These are phyloP conservation scores for Aquilaria yunnanensis DNA, from an alignment of 345 rosid species.

Conservation along the genomic window DNA sequence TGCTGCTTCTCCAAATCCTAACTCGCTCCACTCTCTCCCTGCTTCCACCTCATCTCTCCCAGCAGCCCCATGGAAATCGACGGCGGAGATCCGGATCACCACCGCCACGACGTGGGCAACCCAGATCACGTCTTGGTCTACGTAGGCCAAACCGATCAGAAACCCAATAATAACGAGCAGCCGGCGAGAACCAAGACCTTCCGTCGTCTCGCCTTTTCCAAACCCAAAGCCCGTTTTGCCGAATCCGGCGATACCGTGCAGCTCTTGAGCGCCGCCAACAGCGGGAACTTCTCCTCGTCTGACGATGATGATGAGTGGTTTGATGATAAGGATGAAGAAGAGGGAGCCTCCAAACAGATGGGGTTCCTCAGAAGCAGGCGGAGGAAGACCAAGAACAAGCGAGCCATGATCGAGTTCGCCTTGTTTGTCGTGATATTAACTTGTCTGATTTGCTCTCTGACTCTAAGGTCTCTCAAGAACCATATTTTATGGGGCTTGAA, in stretches of 20 bases:
- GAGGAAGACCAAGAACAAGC: slow-evolving; percentile 20
- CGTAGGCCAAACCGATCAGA: no score
- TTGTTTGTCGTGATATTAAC: slow-evolving; percentile 30
- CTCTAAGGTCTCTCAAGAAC: slow-evolving; percentile 15
- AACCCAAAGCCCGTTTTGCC: slow-evolving; percentile 42
- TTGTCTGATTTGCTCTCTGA: slow-evolving; percentile 31
- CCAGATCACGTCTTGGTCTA: no score
- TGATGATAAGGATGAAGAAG: slow-evolving; percentile 16
- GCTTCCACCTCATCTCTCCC: no score
- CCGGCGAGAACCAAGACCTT: slow-evolving; percentile 18
- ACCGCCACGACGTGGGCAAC: no score
- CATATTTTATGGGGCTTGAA: slow-evolving; percentile 18
- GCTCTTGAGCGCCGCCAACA: not conserved
- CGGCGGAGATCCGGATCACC: no score
- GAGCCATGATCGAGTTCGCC: slow-evolving; percentile 26
- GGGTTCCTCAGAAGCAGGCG: slow-evolving; percentile 1
- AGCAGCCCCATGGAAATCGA: no score
- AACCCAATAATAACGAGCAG: no score
- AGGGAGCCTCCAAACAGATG: not conserved
- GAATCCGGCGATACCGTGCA: slow-evolving; percentile 14
- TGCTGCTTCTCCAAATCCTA: no score
- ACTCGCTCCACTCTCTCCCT: no score
- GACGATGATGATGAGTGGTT: slow-evolving; percentile 28
- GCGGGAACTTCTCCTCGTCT: not conserved
- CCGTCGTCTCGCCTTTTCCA: slow-evolving; percentile 33